A percentile compares a stretch with the other conserved stretches of the same genome.
Evolutionary conservation across 148 eudicot species (phyloP).

Genomic region (Rhododendron simsii): DNA sequence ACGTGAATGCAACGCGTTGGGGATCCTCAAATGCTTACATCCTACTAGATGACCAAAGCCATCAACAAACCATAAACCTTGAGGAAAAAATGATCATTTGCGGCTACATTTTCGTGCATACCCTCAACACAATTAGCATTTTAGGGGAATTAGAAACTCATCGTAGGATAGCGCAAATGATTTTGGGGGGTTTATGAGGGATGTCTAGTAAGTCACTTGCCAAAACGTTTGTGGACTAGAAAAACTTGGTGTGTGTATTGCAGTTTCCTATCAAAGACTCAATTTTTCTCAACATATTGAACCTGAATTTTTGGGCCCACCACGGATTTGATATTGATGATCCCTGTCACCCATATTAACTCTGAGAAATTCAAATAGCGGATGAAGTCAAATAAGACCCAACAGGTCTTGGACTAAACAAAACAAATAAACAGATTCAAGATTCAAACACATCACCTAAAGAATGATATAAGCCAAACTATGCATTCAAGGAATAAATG

Average conservation of each 20-base stretch:
- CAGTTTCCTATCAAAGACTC: not conserved
- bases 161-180: not conserved
- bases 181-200: not conserved
- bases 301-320: not conserved
- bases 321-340: not conserved
- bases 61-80: not conserved
- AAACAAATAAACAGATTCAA: no score
- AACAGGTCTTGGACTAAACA: no score
- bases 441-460: no score
- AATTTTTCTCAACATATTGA: no score
- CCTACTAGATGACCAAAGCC: not conserved
- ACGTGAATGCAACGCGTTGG: constrained; percentile 48
- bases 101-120: not conserved
- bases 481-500: no score
- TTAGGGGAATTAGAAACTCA: not conserved
- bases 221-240: not conserved
- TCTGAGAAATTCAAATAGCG: no score
- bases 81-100: not conserved
- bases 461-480: no score
- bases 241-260: not conserved
- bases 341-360: no score
- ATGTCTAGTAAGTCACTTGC: not conserved
- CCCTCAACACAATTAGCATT: not conserved
- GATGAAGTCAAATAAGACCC: no score
- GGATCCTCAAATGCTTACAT: constrained; percentile 18